Evolutionary conservation across 2,329 filamentous ascomycete genomes (phyloP).

Genomic region (Penicillium sp.): DNA sequence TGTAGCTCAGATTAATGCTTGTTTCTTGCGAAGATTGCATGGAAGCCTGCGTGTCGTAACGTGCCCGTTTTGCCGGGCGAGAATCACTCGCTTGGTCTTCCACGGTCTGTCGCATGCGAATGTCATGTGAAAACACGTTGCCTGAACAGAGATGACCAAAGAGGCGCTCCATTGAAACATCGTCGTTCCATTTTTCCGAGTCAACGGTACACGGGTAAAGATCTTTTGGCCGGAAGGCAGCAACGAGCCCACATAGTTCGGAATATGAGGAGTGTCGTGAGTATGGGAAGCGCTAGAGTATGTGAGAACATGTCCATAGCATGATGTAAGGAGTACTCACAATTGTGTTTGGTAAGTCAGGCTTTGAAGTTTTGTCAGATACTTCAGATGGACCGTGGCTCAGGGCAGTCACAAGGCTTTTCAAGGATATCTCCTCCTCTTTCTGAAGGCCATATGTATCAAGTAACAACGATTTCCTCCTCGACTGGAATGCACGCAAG

Average conservation of each 20-base stretch:
- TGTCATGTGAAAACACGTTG: conserved; percentile 65
- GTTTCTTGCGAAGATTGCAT: conserved; percentile 22
- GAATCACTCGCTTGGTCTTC: conserved; percentile 16
- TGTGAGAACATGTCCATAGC: conserved; percentile 4
- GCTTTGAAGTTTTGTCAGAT: conserved; percentile 1
- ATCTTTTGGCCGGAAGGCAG: conserved; percentile 69
- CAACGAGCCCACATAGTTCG: conserved; percentile 73
- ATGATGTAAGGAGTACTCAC: conserved; percentile 26
- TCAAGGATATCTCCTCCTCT: conserved; percentile 39
- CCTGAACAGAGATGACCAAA: conserved; percentile 71
- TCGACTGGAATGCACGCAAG: conserved; percentile 33
- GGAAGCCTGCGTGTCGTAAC: conserved; percentile 17
- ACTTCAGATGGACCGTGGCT: conserved; percentile 21
- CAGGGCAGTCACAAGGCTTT: conserved; percentile 36
- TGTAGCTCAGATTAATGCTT: conserved; percentile 14
- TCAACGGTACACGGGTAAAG: conserved; percentile 81
- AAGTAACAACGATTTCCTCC: conserved; percentile 38
- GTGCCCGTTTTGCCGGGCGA: conserved; percentile 19
- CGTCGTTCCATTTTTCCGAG: conserved; percentile 61
- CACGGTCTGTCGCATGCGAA: conserved; percentile 53
- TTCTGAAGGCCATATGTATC: conserved; percentile 40
- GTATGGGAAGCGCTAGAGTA: conserved; percentile 69
- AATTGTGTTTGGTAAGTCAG: conserved; percentile 33
- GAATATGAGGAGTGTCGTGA: conserved; percentile 85
- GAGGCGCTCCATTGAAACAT: conserved; percentile 64